Conservation (phyloP, 2,329 filamentous ascomycete genomes). For the Trichoderma lentiforme region DNA sequence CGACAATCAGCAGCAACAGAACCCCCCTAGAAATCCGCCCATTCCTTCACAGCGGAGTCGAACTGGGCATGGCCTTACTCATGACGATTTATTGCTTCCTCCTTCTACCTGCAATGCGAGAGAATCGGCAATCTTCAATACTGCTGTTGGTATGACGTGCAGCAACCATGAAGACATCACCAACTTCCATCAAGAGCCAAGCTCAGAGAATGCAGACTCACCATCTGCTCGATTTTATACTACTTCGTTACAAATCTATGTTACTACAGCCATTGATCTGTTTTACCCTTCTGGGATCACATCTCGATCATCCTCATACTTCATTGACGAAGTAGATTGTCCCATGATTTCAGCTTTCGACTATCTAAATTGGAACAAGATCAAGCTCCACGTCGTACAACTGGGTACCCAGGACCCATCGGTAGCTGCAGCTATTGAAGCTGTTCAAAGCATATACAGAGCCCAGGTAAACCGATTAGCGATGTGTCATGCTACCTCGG, state of each 20-base stretch:
- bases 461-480: background rate
- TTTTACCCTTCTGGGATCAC: background rate
- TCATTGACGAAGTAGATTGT: background rate
- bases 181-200: background rate
- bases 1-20: fast-evolving
- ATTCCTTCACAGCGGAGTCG: background rate
- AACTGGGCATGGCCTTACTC: background rate
- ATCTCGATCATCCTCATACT: background rate
- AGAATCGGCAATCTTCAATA: background rate
- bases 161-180: background rate
- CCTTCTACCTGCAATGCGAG: background rate
- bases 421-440: background rate
- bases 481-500: background rate
- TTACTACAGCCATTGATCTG: background rate
- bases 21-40: background rate
- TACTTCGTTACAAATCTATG: background rate
- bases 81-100: background rate
- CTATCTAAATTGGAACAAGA: background rate
- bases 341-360: background rate
- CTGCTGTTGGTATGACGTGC: background rate
- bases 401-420: background rate
- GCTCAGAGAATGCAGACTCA: background rate
- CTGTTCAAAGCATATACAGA: background rate
- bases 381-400: background rate
- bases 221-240: background rate